These are phyloP conservation scores for Colletotrichum shisoi DNA, from an alignment of 2,329 filamentous ascomycete species.

Conservation along the genomic window DNA sequence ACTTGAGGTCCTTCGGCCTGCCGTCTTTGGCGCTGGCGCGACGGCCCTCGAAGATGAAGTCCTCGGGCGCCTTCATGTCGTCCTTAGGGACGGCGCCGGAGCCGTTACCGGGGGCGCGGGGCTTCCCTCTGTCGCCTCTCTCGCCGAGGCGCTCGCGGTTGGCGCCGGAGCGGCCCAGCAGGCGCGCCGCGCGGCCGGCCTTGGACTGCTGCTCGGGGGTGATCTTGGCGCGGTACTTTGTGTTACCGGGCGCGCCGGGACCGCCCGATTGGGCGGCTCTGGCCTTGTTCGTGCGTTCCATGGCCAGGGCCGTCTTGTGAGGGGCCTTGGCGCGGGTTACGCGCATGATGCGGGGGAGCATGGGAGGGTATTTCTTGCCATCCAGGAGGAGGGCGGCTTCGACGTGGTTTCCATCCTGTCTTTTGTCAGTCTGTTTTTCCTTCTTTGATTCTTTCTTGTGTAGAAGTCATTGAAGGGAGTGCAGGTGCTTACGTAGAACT, in stretches of 20 bases:
- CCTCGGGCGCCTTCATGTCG: constrained; percentile 67
- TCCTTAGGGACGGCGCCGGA: constrained; percentile 41
- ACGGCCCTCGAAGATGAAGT: constrained; percentile 82
- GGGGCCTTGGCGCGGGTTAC: constrained; percentile 85
- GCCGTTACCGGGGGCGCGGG: constrained; percentile 37
- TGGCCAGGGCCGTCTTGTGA: constrained; percentile 64
- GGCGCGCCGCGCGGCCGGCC: constrained; percentile 75
- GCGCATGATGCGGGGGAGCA: constrained; percentile 87
- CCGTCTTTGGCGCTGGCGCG: constrained; percentile 73
- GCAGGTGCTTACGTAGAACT: constrained; percentile 72
- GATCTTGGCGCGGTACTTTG: constrained; percentile 73
- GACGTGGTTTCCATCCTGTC: constrained; percentile 79
- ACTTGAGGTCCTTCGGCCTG: constrained; percentile 67
- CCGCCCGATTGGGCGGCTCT: constrained; percentile 43
- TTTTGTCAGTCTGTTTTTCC: constrained; percentile 32
- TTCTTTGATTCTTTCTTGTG: constrained; percentile 6
- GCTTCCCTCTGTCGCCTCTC: constrained; percentile 42
- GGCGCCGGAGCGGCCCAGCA: constrained; percentile 75
- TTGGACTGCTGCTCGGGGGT: constrained; percentile 74
- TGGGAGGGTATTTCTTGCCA: constrained; percentile 90
- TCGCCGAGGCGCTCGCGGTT: constrained; percentile 49
- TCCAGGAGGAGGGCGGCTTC: constrained; percentile 89
- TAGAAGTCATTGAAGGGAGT: background rate
- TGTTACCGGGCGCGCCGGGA: constrained; percentile 46
- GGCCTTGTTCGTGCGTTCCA: constrained; percentile 57